Base-by-base conservation (phyloP, 768 basidiomycete species). In the Phallus indusiatus region DNA sequence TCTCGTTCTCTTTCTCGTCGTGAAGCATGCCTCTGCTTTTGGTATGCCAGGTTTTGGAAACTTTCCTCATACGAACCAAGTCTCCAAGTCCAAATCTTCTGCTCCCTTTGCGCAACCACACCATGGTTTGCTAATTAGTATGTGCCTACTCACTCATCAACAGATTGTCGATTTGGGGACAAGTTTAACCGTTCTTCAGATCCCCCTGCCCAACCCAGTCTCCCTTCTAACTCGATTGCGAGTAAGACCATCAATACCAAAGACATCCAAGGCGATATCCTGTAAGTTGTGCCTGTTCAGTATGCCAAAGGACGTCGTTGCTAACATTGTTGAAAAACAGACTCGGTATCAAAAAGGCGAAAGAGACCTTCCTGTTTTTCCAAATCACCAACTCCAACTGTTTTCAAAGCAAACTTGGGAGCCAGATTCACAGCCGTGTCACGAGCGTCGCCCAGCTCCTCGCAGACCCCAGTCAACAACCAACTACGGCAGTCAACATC, bases 401-500 rank as follows among this genome's bases (percentile, higher is more conserved):
- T 34, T 84, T 84, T 72, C 74, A 74, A 62, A 63, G 64, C 20
- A 72, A 77, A 47, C 70, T 81, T 5, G 55, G 55, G 24, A 56
- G 46, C 20, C 55, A 54, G 20, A 59, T 82, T 54, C 63, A 74
- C 7, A 75, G 78, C 7, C 67, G 72, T 18, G 72, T 84, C 64
- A 81, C 76, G 56, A 78, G 76, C 4, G 74, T 76, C 5, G 67
- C 71, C 0, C 74, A 78, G 61, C 72, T 77, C 35, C 61, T 75
- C 48, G 42, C 42, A 14, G 24, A 50, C 11, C 49, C 52, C 36
- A 12, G 24, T 20, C 17, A 50, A 46, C 57, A 59, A 36, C 57
- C 57, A 5, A 36, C 49, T 20, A 50, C 68, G 11, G 78, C 77
- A 10, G 71, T 81, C 50, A 83, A 82, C 69, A 73, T 82, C 47